A percentile compares a stretch with the other conserved stretches of the same genome.
phyloP scores from a whole-genome alignment of 257 asterid genomes.

The Plantago elongata region DNA sequence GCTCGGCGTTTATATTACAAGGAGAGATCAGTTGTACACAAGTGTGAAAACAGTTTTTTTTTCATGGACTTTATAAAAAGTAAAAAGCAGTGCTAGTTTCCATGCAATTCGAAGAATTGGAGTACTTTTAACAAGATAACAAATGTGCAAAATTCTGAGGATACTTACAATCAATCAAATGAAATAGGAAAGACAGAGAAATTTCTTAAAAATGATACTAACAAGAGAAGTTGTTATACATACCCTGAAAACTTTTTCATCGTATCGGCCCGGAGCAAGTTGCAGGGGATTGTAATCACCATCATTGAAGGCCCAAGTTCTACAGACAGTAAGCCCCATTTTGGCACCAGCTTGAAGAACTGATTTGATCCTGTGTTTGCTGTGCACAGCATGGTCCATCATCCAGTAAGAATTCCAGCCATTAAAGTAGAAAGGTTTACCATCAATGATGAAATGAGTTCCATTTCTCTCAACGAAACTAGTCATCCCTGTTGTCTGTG shows the following conservation, averaged over 20 bases:
- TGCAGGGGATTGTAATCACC: conserved; percentile 36
- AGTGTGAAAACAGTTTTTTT: too few species aligned
- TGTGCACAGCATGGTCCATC: conserved; percentile 42
- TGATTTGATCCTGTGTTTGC: conserved; percentile 28
- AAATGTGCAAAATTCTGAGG: too few species aligned
- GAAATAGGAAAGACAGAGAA: neutral
- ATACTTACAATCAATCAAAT: too few species aligned
- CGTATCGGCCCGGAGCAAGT: conserved; percentile 38
- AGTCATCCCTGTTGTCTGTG: neutral
- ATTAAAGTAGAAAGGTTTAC: conserved; percentile 40
- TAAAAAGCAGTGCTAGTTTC: too few species aligned
- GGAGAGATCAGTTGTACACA: too few species aligned
- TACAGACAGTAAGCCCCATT: conserved; percentile 34
- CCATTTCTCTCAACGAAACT: conserved; percentile 28
- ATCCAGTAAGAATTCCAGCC: conserved; percentile 53
- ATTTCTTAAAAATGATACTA: neutral
- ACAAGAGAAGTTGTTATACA: neutral
- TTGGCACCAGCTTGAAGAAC: conserved; percentile 31
- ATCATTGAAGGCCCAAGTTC: conserved; percentile 54
- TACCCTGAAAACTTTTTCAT: conserved; percentile 50
- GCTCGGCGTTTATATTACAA: too few species aligned
- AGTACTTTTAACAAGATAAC: too few species aligned
- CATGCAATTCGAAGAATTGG: too few species aligned
- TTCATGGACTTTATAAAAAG: too few species aligned
- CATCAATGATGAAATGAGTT: conserved; percentile 31